These are phyloP conservation scores for Ogataea haglerorum DNA, from an alignment of 805 yeast species.

Conservation along the genomic window DNA sequence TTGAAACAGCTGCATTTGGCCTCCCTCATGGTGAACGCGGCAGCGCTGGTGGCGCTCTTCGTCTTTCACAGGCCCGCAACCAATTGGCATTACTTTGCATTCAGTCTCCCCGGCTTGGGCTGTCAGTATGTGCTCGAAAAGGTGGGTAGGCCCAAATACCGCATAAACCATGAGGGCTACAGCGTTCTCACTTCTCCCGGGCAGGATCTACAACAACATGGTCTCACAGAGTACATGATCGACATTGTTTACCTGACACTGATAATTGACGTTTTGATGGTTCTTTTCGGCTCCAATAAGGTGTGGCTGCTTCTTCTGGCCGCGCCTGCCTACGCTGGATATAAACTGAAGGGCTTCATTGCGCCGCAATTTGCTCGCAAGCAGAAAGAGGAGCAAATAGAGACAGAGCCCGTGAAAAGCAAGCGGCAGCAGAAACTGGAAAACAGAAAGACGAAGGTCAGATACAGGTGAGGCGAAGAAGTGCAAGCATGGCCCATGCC, in stretches of 20 bases:
- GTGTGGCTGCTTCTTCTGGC: constrained; percentile 55
- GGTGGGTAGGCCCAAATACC: constrained; percentile 57
- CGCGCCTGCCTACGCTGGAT: constrained; percentile 51
- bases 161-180: constrained; percentile 37
- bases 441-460: constrained; percentile 23
- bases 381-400: constrained; percentile 10
- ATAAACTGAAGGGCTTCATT: constrained; percentile 42
- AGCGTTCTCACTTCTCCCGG: constrained; percentile 48
- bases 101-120: constrained; percentile 40
- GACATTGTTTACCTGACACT: constrained; percentile 67
- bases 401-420: constrained; percentile 24
- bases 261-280: constrained; percentile 51
- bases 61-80: constrained; percentile 44
- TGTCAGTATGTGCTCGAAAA: constrained; percentile 53
- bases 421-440: constrained; percentile 41
- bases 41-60: constrained; percentile 37
- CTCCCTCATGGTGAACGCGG: constrained; percentile 38
- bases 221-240: constrained; percentile 69
- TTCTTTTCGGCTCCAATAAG: constrained; percentile 51
- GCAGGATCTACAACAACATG: constrained; percentile 56
- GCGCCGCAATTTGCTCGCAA: constrained; percentile 23
- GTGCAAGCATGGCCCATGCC: too few species aligned
- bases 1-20: constrained; percentile 32
- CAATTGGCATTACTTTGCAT: constrained; percentile 40
- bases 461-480: constrained; percentile 2